Base-by-base conservation (phyloP, 2,329 filamentous ascomycete species). In the Aspergillus chevalieri region DNA sequence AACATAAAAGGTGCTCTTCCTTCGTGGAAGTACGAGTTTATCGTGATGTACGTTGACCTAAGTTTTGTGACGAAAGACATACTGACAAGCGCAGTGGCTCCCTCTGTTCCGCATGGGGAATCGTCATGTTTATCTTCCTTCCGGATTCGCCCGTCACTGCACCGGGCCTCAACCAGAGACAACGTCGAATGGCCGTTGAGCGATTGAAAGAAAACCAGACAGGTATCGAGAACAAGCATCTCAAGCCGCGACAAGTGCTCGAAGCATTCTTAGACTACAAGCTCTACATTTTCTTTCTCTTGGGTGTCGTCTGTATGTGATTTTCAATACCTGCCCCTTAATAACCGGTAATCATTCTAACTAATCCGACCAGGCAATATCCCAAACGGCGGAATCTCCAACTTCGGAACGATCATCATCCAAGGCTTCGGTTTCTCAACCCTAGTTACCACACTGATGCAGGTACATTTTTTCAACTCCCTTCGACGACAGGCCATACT, bases 11-110 rank as follows among this genome's bases (percentile, higher is more conserved):
- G 78, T 12, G 68, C 73, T 1, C 70, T 86, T 17, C 72, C 77
- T 0, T 78, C 77, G 0, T 87, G 83, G 83, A 81, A 80, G 59
- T 86, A 83, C 54, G 82, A 86, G 48, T 87, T 87, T 60, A 66
- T 87, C 14, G 77, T 87, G n/a, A 82, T 82, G 69, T 72, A 60
- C 43, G 60, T 22, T 28, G 17, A 6, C 9, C 21, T 33, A 6
- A 17, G 10, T 22, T 9, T 12, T 21, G n/a, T 1, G 12, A 10
- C 15, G 8, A 22, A 22, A 9, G 2, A 3, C n/a, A 21, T 22
- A 41, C 21, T 24, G 14, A 19, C 14, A 4, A 21, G 21, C 15
- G 44, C 22, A 70, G 68, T 52, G 71, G 72, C 6, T 72, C 78
- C 1, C 70, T 85, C 9, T 85, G 81, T 50, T 72, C 78, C 14